phyloP scores from a whole-genome alignment of 75 land plant genomes.

The Pinus tabuliformis region DNA sequence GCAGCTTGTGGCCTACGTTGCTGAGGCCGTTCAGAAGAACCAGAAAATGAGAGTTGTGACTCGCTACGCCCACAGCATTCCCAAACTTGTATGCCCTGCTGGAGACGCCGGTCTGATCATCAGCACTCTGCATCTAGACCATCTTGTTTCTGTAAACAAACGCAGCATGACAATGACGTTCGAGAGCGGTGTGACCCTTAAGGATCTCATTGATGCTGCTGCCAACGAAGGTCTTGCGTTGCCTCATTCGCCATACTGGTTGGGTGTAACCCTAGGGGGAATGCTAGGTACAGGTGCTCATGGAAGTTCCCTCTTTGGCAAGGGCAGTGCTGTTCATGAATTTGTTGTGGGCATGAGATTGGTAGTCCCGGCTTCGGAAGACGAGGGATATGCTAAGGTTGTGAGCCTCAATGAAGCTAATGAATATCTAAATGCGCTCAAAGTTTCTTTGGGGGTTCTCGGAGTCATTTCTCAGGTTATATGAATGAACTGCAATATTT shows the following conservation, averaged over 20 bases:
- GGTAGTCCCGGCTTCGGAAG: constrained; percentile 9
- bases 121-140: constrained; percentile 23
- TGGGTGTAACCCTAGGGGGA: too few species aligned
- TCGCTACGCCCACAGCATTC: too few species aligned
- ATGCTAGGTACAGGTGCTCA: too few species aligned
- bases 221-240: too few species aligned
- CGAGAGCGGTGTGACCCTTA: constrained; percentile 14
- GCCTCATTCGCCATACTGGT: too few species aligned
- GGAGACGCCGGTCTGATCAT: constrained; percentile 25
- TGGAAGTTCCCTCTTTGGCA: too few species aligned
- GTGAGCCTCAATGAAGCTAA: neutral
- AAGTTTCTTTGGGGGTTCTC: constrained; percentile 11
- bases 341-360: neutral
- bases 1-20: constrained; percentile 33
- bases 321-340: too few species aligned
- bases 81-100: constrained; percentile 27
- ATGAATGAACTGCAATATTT: too few species aligned
- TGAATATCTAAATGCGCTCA: neutral
- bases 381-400: constrained; percentile 15
- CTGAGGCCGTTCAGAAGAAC: constrained; percentile 10
- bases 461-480: constrained; percentile 3
- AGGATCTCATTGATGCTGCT: too few species aligned
- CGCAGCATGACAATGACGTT: constrained; percentile 15
- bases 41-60: too few species aligned
- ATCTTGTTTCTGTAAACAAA: constrained; percentile 5